Conservation (phyloP, 805 yeast species). For the Candida montana region DNA sequence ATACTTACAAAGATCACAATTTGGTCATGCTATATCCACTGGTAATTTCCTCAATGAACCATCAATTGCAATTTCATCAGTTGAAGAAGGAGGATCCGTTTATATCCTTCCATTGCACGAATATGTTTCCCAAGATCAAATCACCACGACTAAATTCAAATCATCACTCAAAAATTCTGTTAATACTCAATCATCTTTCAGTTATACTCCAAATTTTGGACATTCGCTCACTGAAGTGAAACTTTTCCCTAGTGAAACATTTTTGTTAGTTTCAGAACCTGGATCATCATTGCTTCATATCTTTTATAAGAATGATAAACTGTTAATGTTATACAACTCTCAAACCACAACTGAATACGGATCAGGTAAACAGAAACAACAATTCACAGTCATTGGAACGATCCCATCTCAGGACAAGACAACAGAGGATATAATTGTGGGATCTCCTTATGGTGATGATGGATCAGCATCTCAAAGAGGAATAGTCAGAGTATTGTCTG, state of each 20-base stretch:
- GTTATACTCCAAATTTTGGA: conserved; percentile 39
- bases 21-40: conserved; percentile 40
- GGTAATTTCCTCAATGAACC: conserved; percentile 37
- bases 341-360: conserved; percentile 31
- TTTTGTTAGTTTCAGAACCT: conserved; percentile 45
- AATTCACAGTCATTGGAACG: conserved; percentile 31
- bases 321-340: conserved; percentile 25
- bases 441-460: conserved; percentile 38
- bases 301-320: conserved; percentile 23
- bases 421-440: conserved; percentile 34
- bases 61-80: conserved; percentile 48
- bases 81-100: conserved; percentile 37
- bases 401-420: neutral
- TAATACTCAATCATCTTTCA: conserved; percentile 5
- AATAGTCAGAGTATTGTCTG: conserved; percentile 29
- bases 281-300: conserved; percentile 42
- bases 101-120: conserved; percentile 38
- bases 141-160: neutral
- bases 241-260: conserved; percentile 26
- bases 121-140: conserved; percentile 10
- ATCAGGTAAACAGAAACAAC: conserved; percentile 35
- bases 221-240: conserved; percentile 28
- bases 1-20: conserved; percentile 27
- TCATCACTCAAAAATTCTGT: conserved; percentile 7
- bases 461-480: conserved; percentile 32